These are phyloP conservation scores for Pythium pyrilobum DNA, from an alignment of 352 stramenopile genomes.

Conservation along the genomic window DNA sequence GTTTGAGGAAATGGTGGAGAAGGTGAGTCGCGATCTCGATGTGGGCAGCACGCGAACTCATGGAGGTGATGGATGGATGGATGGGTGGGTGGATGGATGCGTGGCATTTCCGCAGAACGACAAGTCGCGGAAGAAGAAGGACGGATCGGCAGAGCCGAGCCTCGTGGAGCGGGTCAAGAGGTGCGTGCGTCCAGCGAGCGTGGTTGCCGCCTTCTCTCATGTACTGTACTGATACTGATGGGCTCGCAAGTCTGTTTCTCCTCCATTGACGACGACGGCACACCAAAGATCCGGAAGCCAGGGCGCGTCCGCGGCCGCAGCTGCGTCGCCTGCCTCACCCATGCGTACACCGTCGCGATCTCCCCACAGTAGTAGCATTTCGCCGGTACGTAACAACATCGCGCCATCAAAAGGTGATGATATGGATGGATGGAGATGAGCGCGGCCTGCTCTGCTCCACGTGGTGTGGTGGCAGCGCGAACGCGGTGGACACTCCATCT, in stretches of 20 bases:
- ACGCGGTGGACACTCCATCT: no score
- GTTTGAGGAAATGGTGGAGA: slow-evolving; percentile 86
- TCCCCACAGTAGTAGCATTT: no score
- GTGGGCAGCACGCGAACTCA: no score
- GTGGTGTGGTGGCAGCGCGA: no score
- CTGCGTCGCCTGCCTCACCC: not conserved
- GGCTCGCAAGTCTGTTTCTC: slow-evolving; percentile 7
- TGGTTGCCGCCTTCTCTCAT: not conserved
- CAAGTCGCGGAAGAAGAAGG: slow-evolving; percentile 21
- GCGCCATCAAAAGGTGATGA: no score
- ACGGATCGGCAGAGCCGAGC: slow-evolving; percentile 4
- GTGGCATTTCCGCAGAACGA: no score
- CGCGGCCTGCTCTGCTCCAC: no score
- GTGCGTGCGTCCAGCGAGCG: slow-evolving; percentile 6
- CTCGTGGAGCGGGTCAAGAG: slow-evolving; percentile 15
- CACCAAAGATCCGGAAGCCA: slow-evolving; percentile 1
- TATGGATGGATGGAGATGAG: no score
- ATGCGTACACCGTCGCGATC: no score
- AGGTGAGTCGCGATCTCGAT: slow-evolving; percentile 20
- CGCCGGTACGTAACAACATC: no score
- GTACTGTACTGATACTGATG: not conserved
- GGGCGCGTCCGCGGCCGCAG: not conserved
- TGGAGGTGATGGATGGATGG: no score
- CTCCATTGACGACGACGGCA: not conserved
- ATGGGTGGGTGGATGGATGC: no score